Evolutionary conservation across 495 filamentous ascomycete species (phyloP).

Genomic region (Neurospora sp.): DNA sequence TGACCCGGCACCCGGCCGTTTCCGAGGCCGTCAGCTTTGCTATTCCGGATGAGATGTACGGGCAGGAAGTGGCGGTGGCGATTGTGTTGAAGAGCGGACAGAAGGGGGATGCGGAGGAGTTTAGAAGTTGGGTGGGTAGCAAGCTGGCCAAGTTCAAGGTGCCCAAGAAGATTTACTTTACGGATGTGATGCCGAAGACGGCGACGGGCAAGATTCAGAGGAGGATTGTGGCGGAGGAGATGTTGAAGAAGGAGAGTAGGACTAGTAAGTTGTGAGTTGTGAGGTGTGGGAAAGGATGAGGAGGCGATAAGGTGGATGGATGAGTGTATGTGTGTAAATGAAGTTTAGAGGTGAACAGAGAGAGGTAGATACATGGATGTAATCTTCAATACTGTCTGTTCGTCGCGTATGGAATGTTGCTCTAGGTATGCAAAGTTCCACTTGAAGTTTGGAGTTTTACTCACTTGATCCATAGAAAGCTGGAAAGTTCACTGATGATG

Average conservation of each 20-base stretch:
- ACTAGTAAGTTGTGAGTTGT: constrained; percentile 25
- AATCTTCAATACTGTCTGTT: too few relatives aligned
- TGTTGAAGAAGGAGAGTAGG: constrained; percentile 48
- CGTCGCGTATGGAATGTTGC: too few relatives aligned
- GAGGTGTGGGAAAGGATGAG: not conserved
- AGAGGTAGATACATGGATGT: too few relatives aligned
- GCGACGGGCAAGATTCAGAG: constrained; percentile 84
- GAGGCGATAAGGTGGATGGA: not conserved
- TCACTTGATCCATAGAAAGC: too few relatives aligned
- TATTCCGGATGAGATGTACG: constrained; percentile 64
- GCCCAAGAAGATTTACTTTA: constrained; percentile 77
- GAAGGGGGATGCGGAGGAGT: constrained; percentile 41
- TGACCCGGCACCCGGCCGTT: constrained; percentile 57
- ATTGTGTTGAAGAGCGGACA: constrained; percentile 59
- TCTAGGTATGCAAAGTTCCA: too few relatives aligned
- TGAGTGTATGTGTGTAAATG: not conserved
- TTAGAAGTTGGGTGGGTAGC: constrained; percentile 59
- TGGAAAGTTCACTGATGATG: too few relatives aligned
- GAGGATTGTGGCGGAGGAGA: constrained; percentile 67
- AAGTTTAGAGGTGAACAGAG: too few relatives aligned
- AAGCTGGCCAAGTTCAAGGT: constrained; percentile 73
- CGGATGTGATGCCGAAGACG: constrained; percentile 74
- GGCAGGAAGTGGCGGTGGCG: constrained; percentile 71
- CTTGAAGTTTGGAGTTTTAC: too few relatives aligned
- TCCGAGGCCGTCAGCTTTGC: constrained; percentile 75